phyloP scores from a whole-genome alignment of 2,329 filamentous ascomycete species.

The Claviceps sp. region DNA sequence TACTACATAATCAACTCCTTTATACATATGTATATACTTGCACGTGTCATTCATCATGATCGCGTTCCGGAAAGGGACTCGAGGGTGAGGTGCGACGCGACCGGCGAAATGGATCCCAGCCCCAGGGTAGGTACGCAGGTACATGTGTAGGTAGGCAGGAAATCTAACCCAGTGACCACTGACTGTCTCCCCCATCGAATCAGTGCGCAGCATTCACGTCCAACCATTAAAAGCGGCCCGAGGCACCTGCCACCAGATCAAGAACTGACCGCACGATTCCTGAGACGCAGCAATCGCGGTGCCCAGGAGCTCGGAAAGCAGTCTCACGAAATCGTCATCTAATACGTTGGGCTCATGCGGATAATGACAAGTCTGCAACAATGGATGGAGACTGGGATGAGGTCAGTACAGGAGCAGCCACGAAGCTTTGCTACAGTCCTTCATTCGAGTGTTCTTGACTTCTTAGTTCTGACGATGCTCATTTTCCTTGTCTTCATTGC shows the following conservation, averaged over 20 bases:
- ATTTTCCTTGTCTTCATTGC: background rate
- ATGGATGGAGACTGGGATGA: constrained; percentile 60
- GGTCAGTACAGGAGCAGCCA: constrained; percentile 22
- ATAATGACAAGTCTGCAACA: constrained; percentile 26
- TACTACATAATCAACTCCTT: no score
- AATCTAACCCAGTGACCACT: background rate
- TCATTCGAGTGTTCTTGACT: background rate
- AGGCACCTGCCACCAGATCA: background rate
- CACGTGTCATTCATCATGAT: no score
- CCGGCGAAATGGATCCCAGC: background rate
- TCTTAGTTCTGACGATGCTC: background rate
- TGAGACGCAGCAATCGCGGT: constrained; percentile 3
- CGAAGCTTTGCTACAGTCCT: background rate
- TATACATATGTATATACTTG: no score
- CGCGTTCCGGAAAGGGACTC: no score
- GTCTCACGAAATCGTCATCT: constrained; percentile 3
- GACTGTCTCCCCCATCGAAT: background rate
- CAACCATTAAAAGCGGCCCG: background rate
- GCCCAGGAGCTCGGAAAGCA: constrained; percentile 3
- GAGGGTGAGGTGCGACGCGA: no score
- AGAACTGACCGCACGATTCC: background rate
- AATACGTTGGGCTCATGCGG: constrained; percentile 19
- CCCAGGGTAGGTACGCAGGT: background rate
- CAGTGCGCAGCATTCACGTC: background rate
- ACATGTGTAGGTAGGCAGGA: background rate